These are phyloP conservation scores for Lagenidium sp. DNA, from an alignment of 352 stramenopile genomes.

Conservation along the genomic window DNA sequence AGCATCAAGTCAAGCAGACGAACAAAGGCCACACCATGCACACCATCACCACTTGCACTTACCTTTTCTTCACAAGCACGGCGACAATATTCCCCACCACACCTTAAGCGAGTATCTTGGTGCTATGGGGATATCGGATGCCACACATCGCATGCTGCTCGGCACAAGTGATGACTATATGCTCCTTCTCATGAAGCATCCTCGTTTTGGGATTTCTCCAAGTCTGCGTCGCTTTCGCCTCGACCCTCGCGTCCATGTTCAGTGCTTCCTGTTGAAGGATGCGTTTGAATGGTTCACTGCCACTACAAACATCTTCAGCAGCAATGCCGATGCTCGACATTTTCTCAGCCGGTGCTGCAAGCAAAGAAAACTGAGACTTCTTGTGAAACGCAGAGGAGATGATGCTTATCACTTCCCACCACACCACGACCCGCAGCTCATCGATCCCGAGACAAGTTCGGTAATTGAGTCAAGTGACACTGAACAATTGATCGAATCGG, in stretches of 20 bases:
- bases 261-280: slow-evolving; percentile 66
- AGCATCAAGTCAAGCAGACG: neutral
- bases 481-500: neutral
- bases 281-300: slow-evolving; percentile 52
- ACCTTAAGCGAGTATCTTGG: slow-evolving; percentile 27
- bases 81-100: neutral
- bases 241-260: slow-evolving; percentile 62
- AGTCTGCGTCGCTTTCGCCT: slow-evolving; percentile 53
- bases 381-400: slow-evolving; percentile 49
- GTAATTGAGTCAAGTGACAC: too few relatives aligned
- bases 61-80: slow-evolving; percentile 2
- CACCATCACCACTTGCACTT: slow-evolving; percentile 5
- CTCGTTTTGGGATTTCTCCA: slow-evolving; percentile 26
- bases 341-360: slow-evolving; percentile 75
- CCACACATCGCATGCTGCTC: slow-evolving; percentile 33
- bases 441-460: too few relatives aligned
- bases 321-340: slow-evolving; percentile 20
- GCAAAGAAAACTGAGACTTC: slow-evolving; percentile 49
- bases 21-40: neutral
- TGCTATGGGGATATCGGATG: slow-evolving; percentile 36
- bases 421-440: slow-evolving; percentile 5
- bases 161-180: slow-evolving; percentile 67
- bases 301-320: slow-evolving; percentile 31
- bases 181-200: slow-evolving; percentile 58
- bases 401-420: slow-evolving; percentile 39